Conservation (phyloP, 192 early-diverging fungal species). For the Coemansia sp. region DNA sequence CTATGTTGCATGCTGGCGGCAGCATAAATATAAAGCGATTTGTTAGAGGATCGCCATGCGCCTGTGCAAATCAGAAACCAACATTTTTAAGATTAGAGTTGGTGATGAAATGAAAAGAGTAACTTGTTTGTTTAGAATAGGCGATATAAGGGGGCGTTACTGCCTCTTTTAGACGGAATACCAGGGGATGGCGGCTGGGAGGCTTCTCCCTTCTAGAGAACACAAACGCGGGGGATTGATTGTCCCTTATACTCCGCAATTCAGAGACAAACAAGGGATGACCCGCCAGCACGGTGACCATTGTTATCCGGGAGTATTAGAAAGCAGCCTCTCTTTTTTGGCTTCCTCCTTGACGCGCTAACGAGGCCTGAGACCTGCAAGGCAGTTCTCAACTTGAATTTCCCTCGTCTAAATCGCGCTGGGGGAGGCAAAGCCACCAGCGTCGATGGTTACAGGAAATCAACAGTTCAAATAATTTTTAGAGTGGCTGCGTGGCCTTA, state of each 20-base stretch:
- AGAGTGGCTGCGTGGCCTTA: not conserved
- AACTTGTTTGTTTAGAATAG: not conserved
- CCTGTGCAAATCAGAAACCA: not conserved
- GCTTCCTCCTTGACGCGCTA: too few relatives aligned
- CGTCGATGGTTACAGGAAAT: not conserved
- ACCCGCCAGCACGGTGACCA: too few relatives aligned
- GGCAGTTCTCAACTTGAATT: too few relatives aligned
- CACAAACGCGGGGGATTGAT: not conserved
- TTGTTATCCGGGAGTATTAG: too few relatives aligned
- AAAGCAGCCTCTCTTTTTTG: too few relatives aligned
- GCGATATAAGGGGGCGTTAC: not conserved
- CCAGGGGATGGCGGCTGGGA: too few relatives aligned
- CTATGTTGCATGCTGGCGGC: too few relatives aligned
- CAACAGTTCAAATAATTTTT: not conserved
- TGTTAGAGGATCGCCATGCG: not conserved
- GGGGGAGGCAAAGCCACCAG: not conserved
- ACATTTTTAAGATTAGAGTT: not conserved
- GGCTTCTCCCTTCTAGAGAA: not conserved
- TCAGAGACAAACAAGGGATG: too few relatives aligned
- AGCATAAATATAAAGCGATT: too few relatives aligned
- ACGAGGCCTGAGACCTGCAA: too few relatives aligned
- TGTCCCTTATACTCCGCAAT: not conserved
- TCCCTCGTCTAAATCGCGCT: too few relatives aligned
- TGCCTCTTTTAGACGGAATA: not conserved
- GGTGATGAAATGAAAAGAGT: not conserved